Base-by-base conservation (phyloP, 176 grass and related monocot species). In the barley (Hordeum vulgare) region DNA sequence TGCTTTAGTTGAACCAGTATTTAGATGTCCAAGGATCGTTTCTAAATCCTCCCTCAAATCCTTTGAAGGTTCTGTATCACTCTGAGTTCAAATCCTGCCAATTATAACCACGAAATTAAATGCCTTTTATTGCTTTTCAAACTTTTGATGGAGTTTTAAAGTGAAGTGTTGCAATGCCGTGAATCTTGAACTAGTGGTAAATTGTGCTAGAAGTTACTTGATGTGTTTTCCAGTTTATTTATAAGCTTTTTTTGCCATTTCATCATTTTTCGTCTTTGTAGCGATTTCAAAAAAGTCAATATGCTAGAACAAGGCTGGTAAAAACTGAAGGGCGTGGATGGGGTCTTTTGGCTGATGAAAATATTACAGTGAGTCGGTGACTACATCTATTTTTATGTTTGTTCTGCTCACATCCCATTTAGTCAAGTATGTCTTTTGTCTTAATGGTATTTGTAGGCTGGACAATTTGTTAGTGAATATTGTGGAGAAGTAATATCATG, bases 401-500 rank as follows among this genome's bases (percentile, higher is more conserved):
- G 53, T 76, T 70, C 11, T 86, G 0, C 61, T 42, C 77, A 64
- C 26, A 60, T 74, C 13, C 1, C 65, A 45, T 78, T 78, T 37
- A 44, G 66, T 31, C 77, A 73, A 57, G 57, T 28, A 58, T 61
- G 70, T 35, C 68, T 61, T 0, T 74, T 62, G 7, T 54, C 14
- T 61, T 41, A 36, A 74, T 77, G n/a, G 75, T 51, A 21, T 61
- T 57, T 88, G 82, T 81, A 98, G 96, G 91, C 89, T 78, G 96
- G 96, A 56, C 89, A 95, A 76, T 98, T 98, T 92, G 85, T 98
- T 88, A 94, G 95, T 9, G 93, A 98, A 88, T 95, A 98, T 60
- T 95, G 96, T 87, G 96, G 96, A 47, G 96, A 98, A 90, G 90
- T 98, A 74, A 98, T 98, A 95, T 98, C 96, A 78, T 93, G 87